Evolutionary conservation across 768 basidiomycete genomes (phyloP), one percentile per base, ranked within the genome.

Genomic region (Cubamyces sp.): DNA sequence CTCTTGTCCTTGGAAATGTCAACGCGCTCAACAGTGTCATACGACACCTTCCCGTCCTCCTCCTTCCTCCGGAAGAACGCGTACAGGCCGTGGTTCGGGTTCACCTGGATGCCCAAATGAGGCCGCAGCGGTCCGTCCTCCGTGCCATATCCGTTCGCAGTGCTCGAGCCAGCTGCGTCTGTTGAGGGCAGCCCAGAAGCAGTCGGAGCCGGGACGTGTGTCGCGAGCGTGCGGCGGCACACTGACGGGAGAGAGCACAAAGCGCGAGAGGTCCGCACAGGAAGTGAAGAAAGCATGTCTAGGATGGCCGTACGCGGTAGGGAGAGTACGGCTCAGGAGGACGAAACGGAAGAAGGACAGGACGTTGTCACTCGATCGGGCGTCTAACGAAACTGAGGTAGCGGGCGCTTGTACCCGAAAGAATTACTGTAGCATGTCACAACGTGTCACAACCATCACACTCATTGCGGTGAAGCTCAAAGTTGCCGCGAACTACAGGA

Each of bases 51-150:
- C 5, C 84, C 87, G 14, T 82, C 74, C 39, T 75, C 76, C 49
- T 79, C 75, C 68, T 82, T 85, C 67, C 77, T 80, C 61, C 90
- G 81, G 75, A 93, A 94, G 72, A 94, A 93, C 0, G 79, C 86
- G 68, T 83, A 92, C 7, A 94, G 81, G 1, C 91, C 92, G 72
- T 94, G 91, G 62, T 87, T 81, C 21, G 86, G 81, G 61, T 81
- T 76, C 23, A 82, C 76, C 4, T 74, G 53, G 43, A 84, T 69
- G 46, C 75, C 75, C 16, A 81, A 69, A 55, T 81, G 81, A 0
- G 79, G 80, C 12, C 82, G 76, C 43, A 75, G 73, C 40, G 74
- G 69, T 14, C 74, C 71, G n/a, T 70, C 72, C 21, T 37, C 40
- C 3, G 60, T 19, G 15, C 47, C 57, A n/a, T 50, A 49, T 11